Base-by-base conservation (phyloP, 148 eudicot species). In the Rhododendron ferrugineum region DNA sequence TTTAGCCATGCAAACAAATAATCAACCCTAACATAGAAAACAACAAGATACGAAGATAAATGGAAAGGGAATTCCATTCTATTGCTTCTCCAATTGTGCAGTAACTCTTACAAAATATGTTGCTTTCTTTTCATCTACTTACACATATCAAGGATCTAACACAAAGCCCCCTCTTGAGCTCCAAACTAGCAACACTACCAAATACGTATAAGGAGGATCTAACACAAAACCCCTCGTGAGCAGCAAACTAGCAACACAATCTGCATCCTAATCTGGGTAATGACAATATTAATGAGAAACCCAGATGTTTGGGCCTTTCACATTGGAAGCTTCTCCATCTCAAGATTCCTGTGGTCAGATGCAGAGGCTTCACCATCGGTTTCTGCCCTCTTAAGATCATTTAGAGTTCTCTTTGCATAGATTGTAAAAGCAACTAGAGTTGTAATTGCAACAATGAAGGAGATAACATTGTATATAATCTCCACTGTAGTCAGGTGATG, bases 401-500 rank as follows among this genome's bases (percentile, higher is more conserved):
- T 91, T 80, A 96, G 85, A 11, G 94, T 90, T 86, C 93, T 93
- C 88, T 90, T 94, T 23, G 98, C 93, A 80, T 96, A 96, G 16
- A 94, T 49, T 16, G 99, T 95, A 88, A 96, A 96, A 76, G 90
- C 93, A 74, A 95, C 90, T 10, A 89, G 90, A 36, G 91, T 91
- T 15, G 90, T 62, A 30, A 94, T 85, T 11, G 98, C 95, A 64
- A 96, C 83, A 70, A 96, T 89, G 89, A 96, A 91, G 83, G 99
- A 96, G 62, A 95, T 90, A 34, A 92, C 76, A 68, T 96, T 95
- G 93, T 96, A 96, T 68, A 95, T 87, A 6, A 96, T 96, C 78
- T 96, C 99, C 87, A 96, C 95, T 84, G 86, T 84, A 66, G 97
- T 94, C 82, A 96, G 86, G 54, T 94, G 94, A 91, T 94, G 91